Evolutionary conservation across 805 yeast species (phyloP), one percentile per base, ranked within the genome.

Genomic region (Metschnikowia koreensis): DNA sequence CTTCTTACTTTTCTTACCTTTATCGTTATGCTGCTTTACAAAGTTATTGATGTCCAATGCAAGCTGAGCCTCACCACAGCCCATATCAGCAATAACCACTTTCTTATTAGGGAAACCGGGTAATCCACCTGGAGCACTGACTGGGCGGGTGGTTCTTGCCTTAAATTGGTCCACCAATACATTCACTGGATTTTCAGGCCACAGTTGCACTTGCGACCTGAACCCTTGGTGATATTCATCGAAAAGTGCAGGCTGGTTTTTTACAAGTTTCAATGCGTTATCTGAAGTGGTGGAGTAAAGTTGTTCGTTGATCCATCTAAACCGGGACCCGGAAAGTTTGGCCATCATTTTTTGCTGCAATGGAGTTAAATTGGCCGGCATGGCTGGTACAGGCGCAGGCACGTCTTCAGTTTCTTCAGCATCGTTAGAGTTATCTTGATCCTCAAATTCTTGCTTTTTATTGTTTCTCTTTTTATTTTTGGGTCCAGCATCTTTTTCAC

Each of bases 101-200:
- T 79, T 78, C 50, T 82, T 82, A 45, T 69, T 70, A n/a, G 71
- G 67, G 38, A 83, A 65, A 16, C 94, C 96, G 1, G 97, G 97
- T 50, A 92, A 77, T 2, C 97, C 98, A 57, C 98, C 98, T 4
- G 98, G 98, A 0, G 97, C 96, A 67, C 87, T 89, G 5, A 91
- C 82, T n/a, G 86, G 84, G 62, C 79, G 86, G 11, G 75, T 66
- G 1, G 83, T 74, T 61, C 90, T 75, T 29, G 68, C 64, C 54
- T 81, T 81, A 50, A 94, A 77, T 61, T 87, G 89, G 9, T 81
- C 74, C 1, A 89, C 92, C 70, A 91, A 88, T 2, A 87, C 86
- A 69, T 91, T 87, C n/a, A 94, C 97, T 0, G 99, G 99, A 63
- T 94, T 94, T 70, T 93, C 97, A 2, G 99, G 99, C 99, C 99